Percentiles rank a stretch among this genome's conserved stretches.
phyloP scores from a whole-genome alignment of 1,284 basidiomycete species.

The Pyrrhoderma lamaoense region DNA sequence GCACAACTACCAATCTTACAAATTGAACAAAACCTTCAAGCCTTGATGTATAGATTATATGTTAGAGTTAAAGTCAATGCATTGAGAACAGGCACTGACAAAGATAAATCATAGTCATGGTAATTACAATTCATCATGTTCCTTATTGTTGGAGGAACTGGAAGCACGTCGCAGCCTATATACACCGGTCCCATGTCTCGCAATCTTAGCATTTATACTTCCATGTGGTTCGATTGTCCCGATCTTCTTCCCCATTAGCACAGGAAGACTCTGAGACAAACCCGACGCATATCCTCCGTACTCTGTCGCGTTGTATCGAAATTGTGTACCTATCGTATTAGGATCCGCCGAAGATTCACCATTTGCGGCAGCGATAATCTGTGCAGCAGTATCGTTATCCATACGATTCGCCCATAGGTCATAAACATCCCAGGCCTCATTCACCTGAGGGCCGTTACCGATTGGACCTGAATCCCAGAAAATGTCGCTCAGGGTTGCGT shows the following conservation, averaged over 20 bases:
- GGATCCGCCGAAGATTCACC: constrained; percentile 8
- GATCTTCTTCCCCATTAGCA: constrained; percentile 15
- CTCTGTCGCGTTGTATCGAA: constrained; percentile 16
- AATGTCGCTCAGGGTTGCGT: constrained; percentile 17
- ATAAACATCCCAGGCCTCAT: constrained; percentile 18
- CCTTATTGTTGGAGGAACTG: too few relatives aligned
- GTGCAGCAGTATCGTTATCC: constrained; percentile 15
- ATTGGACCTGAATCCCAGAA: constrained; percentile 16
- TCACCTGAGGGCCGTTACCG: constrained; percentile 11
- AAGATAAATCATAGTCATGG: too few relatives aligned
- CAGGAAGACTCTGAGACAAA: constrained; percentile 9
- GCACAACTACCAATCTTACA: too few relatives aligned
- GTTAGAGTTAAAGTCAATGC: too few relatives aligned
- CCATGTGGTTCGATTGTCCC: constrained; percentile 11
- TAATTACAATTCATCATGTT: too few relatives aligned
- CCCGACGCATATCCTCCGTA: constrained; percentile 14
- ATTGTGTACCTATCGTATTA: constrained; percentile 8
- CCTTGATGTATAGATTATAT: too few relatives aligned
- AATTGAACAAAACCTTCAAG: too few relatives aligned
- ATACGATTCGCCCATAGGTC: constrained; percentile 18
- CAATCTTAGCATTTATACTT: constrained; percentile 9
- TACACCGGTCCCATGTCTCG: constrained; percentile 13
- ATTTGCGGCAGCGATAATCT: constrained; percentile 15
- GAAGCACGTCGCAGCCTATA: constrained; percentile 8
- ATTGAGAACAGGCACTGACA: too few relatives aligned